Conservation (phyloP, 164 flowering plant genomes). For the Berberis vulgaris region DNA sequence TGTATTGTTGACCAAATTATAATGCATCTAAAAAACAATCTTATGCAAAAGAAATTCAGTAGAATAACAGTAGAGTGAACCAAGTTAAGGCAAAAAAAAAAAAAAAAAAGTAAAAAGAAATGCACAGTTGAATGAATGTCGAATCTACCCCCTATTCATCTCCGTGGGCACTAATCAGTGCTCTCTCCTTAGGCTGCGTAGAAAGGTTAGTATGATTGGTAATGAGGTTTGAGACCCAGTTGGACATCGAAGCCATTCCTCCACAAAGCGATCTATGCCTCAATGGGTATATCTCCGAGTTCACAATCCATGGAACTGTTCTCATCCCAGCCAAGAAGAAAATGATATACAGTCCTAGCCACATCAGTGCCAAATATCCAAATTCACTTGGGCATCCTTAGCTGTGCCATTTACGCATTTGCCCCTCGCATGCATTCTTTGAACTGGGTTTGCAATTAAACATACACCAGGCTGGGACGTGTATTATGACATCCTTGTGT, state of each 20-base stretch:
- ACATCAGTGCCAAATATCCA: constrained; percentile 49
- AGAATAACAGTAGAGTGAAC: neutral
- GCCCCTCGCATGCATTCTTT: constrained; percentile 23
- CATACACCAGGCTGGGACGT: constrained; percentile 68
- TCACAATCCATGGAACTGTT: constrained; percentile 81
- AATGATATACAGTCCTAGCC: constrained; percentile 60
- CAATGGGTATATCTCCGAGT: constrained; percentile 87
- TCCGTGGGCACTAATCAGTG: neutral
- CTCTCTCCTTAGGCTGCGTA: constrained; percentile 3
- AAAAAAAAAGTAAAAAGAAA: too few relatives aligned
- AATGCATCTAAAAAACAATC: neutral
- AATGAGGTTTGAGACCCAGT: constrained; percentile 72
- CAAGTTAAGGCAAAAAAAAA: neutral
- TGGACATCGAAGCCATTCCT: constrained; percentile 76
- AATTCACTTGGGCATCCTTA: constrained; percentile 75
- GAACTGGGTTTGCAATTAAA: constrained; percentile 16
- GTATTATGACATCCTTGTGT: too few relatives aligned
- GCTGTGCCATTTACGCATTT: constrained; percentile 41
- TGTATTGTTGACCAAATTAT: too few relatives aligned
- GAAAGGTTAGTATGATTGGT: constrained; percentile 56
- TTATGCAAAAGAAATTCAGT: neutral
- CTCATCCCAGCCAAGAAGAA: constrained; percentile 88
- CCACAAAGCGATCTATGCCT: constrained; percentile 71
- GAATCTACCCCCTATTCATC: neutral
- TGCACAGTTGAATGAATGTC: neutral